Percentiles rank a stretch among this genome's conserved stretches.
These are phyloP conservation scores for Oryza glumipatula DNA, from an alignment of 176 grass and related monocot genomes.

Conservation along the genomic window DNA sequence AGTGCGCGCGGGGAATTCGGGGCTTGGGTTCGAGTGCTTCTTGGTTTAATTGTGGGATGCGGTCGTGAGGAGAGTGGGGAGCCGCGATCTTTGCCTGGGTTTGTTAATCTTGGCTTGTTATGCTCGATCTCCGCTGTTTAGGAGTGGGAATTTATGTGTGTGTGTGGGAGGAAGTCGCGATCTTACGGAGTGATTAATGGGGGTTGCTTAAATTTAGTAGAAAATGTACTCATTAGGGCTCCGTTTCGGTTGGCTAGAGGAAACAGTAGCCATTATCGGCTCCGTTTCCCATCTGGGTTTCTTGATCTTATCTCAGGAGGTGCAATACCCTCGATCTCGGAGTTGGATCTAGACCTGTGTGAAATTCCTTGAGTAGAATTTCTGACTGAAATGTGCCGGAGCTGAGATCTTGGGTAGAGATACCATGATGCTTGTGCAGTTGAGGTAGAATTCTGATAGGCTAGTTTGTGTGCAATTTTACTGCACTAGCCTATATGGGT, in stretches of 20 bases:
- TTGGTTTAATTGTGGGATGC: constrained; percentile 32
- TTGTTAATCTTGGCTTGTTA: constrained; percentile 30
- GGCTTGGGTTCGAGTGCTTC: neutral
- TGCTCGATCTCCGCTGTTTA: constrained; percentile 27
- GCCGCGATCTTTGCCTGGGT: constrained; percentile 28
- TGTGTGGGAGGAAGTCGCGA: neutral
- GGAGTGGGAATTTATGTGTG: neutral
- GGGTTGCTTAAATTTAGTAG: constrained; percentile 2
- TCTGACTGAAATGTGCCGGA: neutral
- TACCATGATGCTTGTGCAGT: constrained; percentile 17
- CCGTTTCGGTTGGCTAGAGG: neutral
- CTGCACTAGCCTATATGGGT: neutral
- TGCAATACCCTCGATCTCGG: constrained; percentile 16
- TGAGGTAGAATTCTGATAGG: constrained; percentile 23
- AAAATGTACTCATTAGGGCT: neutral
- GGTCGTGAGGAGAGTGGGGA: neutral
- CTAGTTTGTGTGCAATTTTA: neutral
- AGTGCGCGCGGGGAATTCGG: constrained; percentile 36
- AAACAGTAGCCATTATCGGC: constrained; percentile 19
- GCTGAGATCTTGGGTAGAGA: constrained; percentile 19
- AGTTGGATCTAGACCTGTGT: constrained; percentile 22
- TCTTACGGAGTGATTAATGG: constrained; percentile 16
- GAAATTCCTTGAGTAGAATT: constrained; percentile 17
- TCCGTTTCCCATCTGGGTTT: neutral
- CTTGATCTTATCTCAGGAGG: constrained; percentile 17